Evolutionary conservation across 2,329 filamentous ascomycete species (phyloP).

Genomic region (Pestalotiopsis sp.): DNA sequence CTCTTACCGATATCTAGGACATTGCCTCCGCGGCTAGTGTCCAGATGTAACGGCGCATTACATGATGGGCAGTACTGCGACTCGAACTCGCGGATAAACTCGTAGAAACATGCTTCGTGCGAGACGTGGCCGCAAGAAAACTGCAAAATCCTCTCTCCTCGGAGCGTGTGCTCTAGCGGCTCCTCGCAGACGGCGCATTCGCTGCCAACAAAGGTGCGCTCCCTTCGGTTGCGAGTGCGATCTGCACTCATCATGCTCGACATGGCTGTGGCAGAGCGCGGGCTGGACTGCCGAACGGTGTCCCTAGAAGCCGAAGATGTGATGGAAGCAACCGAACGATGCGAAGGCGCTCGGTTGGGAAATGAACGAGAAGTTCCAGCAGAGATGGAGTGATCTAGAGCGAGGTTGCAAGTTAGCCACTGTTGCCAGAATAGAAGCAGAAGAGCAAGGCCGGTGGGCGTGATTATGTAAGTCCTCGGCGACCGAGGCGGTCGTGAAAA

Average conservation of each 20-base stretch:
- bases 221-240: conserved; percentile 76
- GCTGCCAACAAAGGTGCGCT: conserved; percentile 92
- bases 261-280: conserved; percentile 45
- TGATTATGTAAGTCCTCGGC: not conserved
- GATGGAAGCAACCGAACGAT: conserved; percentile 39
- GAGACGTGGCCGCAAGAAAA: conserved; percentile 97
- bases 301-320: conserved; percentile 38
- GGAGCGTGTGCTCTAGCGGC: conserved; percentile 90
- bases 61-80: conserved; percentile 93
- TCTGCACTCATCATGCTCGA: conserved; percentile 73
- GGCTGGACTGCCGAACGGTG: conserved; percentile 26
- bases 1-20: conserved; percentile 82
- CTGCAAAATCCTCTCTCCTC: conserved; percentile 90
- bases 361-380: conserved; percentile 34
- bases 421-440: conserved; percentile 17
- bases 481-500: not conserved
- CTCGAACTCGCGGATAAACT: conserved; percentile 94
- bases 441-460: conserved; percentile 11
- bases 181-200: conserved; percentile 97
- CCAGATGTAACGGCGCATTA: conserved; percentile 86
- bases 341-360: conserved; percentile 35
- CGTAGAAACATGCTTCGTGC: conserved; percentile 98
- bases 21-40: conserved; percentile 91
- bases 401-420: conserved; percentile 23
- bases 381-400: conserved; percentile 39